Base-by-base conservation (phyloP, 495 filamentous ascomycete species). In the Talaromyces proteolyticus region DNA sequence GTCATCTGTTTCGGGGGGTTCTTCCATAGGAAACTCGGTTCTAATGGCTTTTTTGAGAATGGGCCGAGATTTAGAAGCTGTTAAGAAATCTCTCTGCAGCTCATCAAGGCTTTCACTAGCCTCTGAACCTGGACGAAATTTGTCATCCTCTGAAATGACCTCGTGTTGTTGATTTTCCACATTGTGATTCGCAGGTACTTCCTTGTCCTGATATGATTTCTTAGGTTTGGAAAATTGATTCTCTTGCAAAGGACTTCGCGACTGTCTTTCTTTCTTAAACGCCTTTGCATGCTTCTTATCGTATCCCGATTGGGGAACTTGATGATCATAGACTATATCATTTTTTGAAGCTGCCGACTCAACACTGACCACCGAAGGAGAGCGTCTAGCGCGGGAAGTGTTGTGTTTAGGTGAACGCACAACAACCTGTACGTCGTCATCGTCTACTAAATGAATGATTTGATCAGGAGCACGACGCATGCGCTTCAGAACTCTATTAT, bases 91-190 rank as follows among this genome's bases (percentile, higher is more conserved):
- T 4, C 64, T 67, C 42, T 76, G 72, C 1, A 77, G 50, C 49
- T 73, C 72, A 59, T 77, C 74, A 2, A 68, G 56, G 43, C 73
- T 75, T 34, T 72, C 68, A 16, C 62, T 62, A 7, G 51, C 38
- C 19, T 59, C 55, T 4, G 46, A 56, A 16, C 7, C 12, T 14
- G 47, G 52, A 11, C 39, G 54, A 4, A 8, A 1, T 8, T 34
- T 34, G 29, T 14, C n/a, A n/a, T n/a, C n/a, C n/a, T n/a, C n/a
- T n/a, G n/a, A n/a, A n/a, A n/a, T n/a, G n/a, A n/a, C n/a, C n/a
- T n/a, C n/a, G n/a, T n/a, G n/a, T n/a, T n/a, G n/a, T n/a, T n/a
- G n/a, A n/a, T n/a, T n/a, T n/a, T n/a, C n/a, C n/a, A n/a, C n/a
- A n/a, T n/a, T n/a, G n/a, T n/a, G n/a, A n/a, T n/a, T n/a, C n/a